Percentiles rank a stretch among this genome's conserved stretches.
phyloP scores from a whole-genome alignment of 768 basidiomycete genomes.

The Hortiboletus flavorubellus region DNA sequence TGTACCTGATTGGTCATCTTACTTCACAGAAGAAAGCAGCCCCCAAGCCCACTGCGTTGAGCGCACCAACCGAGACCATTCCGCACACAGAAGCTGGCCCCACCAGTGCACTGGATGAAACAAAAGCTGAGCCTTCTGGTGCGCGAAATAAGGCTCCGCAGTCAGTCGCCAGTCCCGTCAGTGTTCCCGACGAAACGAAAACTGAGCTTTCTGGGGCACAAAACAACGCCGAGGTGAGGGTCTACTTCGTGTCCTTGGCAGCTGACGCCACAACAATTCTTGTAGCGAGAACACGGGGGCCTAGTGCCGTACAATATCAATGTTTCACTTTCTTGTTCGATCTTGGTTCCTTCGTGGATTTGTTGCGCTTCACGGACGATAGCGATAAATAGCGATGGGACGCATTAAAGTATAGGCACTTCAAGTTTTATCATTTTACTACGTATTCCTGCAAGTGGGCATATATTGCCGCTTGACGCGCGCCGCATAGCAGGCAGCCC shows the following conservation, averaged over 20 bases:
- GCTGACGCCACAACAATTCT: background rate
- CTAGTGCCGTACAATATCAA: background rate
- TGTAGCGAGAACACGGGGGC: background rate
- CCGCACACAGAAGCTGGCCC: background rate
- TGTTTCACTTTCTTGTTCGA: background rate
- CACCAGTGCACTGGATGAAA: background rate
- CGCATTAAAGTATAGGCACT: background rate
- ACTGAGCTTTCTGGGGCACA: too few relatives aligned
- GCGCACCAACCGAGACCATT: too few relatives aligned
- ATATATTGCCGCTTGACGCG: too few relatives aligned
- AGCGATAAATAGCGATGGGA: background rate
- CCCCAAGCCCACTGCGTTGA: background rate
- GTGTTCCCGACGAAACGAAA: too few relatives aligned
- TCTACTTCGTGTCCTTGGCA: background rate
- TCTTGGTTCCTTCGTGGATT: background rate
- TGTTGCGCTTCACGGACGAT: background rate
- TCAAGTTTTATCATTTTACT: too few relatives aligned
- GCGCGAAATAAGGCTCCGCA: background rate
- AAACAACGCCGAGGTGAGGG: background rate
- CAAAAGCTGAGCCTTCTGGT: background rate
- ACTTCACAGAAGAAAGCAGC: background rate
- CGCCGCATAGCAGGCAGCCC: too few relatives aligned
- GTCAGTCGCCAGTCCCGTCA: too few relatives aligned
- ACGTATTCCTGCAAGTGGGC: too few relatives aligned
- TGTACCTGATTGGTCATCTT: background rate